Base-by-base conservation (phyloP, 2,329 filamentous ascomycete species). In the Teratosphaeria gauchensis region DNA sequence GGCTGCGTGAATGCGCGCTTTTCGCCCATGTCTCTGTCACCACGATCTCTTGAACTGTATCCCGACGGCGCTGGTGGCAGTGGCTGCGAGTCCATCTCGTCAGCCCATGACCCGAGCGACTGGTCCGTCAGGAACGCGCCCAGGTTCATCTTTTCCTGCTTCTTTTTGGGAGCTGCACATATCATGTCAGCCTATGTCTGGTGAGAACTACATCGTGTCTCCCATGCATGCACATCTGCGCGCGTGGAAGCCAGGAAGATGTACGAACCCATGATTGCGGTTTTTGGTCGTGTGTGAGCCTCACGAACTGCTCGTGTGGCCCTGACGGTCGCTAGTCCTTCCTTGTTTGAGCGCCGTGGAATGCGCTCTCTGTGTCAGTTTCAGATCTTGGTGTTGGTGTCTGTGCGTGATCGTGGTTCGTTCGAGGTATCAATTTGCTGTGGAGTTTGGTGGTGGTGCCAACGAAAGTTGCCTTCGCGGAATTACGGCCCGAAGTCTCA, bases 141-240 rank as follows among this genome's bases (percentile, higher is more conserved):
- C 74, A 97, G 86, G 81, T 89, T 90, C 89, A 99, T 92, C 83
- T 95, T 99, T 85, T 95, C 88, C 77, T 85, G 82, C 79, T 95
- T 87, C 81, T 90, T 89, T 76, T 92, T 89, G 68, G 92, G 92
- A 62, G 69, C 69, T 72, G 56, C 58, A 58, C 19, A 48, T 38
- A 3, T 54, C 21, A 51, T 56, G 65, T 70, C 61, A 68, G 68
- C 62, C 24, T 35, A 5, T 28, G 7, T 53, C 12, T 6, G 6
- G 24, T n/a, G 4, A n/a, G 19, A 21, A 31, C 52, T 31, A 24
- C 52, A 42, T 16, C 42, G 42, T 48, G 42, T 6, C 42, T 48
- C 19, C 42, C 42, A 19, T 21, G 16, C 19, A 21, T 48, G 42
- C 16, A 48, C 16, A 21, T 48, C 1, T 48, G 42, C 42, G n/a